Base-by-base conservation (phyloP, 495 filamentous ascomycete genomes). In the Penicillium riverlandense region DNA sequence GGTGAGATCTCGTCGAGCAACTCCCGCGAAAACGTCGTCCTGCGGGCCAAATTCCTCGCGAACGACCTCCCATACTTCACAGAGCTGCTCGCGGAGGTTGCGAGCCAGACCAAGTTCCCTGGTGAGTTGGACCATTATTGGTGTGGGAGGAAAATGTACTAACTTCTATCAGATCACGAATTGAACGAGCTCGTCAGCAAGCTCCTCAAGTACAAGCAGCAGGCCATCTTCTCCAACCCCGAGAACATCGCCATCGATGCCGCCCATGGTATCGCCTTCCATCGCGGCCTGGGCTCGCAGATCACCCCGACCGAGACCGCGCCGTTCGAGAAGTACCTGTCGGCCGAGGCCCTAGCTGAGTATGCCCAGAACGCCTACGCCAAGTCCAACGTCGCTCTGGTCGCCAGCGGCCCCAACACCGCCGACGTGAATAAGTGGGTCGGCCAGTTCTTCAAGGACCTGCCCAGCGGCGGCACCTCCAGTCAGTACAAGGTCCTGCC, bases 31-130 rank as follows among this genome's bases (percentile, higher is more conserved):
- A 90, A 90, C 54, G 68, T 99, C 46, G 80, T 97, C 53, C 70
- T 97, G 55, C 80, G 86, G 64, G 85, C 92, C 61, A 95, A 88
- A 67, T 97, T 97, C 77, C 78, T 99, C 44, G 78, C 89, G 61
- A 82, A 90, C 59, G 89, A 99, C 53, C 81, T 99, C 48, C 90
- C 92, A 50, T 99, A 97, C 80, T 99, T 96, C 69, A 79, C 88
- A 61, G 92, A 99, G 75, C 75, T 96, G 51, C 78, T 99, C 53
- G 89, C 82, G 43, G 92, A 99, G 71, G 86, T 96, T 61, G 75
- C 92, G 49, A 80, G 83, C 43, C 72, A 86, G 66, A 91, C 94
- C 43, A 89, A 85, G 65, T 99, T 85, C 59, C 77, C 78, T 44
- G 75, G 88, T 95, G 74, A 74, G 82, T 61, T 12, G 27, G 29